Base-by-base conservation (phyloP, 306 rosid genomes). In the Leucaena leucocephala region DNA sequence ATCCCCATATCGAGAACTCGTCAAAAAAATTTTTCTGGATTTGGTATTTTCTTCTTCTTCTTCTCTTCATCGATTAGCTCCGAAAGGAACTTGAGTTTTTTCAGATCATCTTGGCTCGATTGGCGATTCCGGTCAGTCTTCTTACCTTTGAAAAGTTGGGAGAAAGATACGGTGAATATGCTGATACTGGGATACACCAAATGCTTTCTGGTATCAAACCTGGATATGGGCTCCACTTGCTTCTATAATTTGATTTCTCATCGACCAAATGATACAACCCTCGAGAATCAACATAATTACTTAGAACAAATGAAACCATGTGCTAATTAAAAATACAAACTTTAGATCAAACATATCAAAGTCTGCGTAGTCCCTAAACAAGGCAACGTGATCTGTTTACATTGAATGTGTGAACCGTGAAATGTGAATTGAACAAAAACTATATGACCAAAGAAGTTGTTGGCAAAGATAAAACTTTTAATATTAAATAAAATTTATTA, bases 51-150 rank as follows among this genome's bases (percentile, higher is more conserved):
- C 43, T 38, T 66, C 57, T 78, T 42, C 68, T 79, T 67, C 74
- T 83, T 49, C 78, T 79, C 93, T 49, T 87, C 92, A 87, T 92
- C 45, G 87, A 87, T 72, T 48, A 16, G 61, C n/a, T 45, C 67
- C 77, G 74, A 86, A 85, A 72, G 39, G 66, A 69, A 80, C 71
- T 73, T 77, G 80, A 77, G n/a, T 58, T 63, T 74, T 76, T 71
- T 77, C 89, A 80, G 83, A 82, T 84, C 89, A 81, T 84, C 78
- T 61, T 80, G 39, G 12, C 42, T 68, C 68, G 39, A 49, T 61
- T 44, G 78, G 81, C 78, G 78, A 76, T 77, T 68, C 70, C 69
- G 7, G n/a, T 19, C 17, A 44, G 62, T 38, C 38, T 62, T 63
- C 42, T 19, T 49, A 10, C 71, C 8, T 14, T 49, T 46, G 45